phyloP scores from a whole-genome alignment of 2,329 filamentous ascomycete species.

The Clarireedia monteithiana region DNA sequence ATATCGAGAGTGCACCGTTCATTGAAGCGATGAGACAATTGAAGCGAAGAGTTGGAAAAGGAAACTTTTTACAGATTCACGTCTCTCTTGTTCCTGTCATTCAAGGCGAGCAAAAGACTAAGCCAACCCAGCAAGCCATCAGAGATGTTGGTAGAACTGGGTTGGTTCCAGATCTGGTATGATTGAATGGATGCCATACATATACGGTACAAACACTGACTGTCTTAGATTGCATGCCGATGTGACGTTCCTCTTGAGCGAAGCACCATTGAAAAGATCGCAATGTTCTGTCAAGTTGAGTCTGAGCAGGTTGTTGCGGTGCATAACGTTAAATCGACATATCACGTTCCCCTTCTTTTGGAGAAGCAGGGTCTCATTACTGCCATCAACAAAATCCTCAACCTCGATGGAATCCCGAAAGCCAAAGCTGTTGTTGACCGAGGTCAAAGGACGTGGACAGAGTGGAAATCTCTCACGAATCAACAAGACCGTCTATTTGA shows the following conservation, averaged over 20 bases:
- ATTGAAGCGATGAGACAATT: constrained; percentile 81
- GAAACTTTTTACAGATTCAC: constrained; percentile 83
- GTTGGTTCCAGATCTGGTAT: constrained; percentile 59
- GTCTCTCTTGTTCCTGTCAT: constrained; percentile 77
- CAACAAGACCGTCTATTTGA: constrained; percentile 60
- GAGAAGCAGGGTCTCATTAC: constrained; percentile 69
- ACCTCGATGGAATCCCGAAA: constrained; percentile 50
- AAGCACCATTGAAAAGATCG: constrained; percentile 76
- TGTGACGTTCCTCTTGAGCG: constrained; percentile 71
- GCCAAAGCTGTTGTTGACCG: constrained; percentile 47
- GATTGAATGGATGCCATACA: constrained; percentile 10
- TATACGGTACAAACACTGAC: constrained; percentile 2
- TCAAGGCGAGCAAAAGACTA: constrained; percentile 78
- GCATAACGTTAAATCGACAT: constrained; percentile 80
- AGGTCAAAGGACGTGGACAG: constrained; percentile 64
- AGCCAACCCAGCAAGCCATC: constrained; percentile 90
- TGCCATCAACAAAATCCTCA: constrained; percentile 57
- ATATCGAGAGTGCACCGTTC: constrained; percentile 84
- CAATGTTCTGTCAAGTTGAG: constrained; percentile 81
- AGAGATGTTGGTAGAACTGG: constrained; percentile 41
- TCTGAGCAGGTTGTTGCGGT: constrained; percentile 82
- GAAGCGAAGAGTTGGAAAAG: constrained; percentile 60
- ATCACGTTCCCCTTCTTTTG: constrained; percentile 91
- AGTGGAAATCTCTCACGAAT: constrained; percentile 61
- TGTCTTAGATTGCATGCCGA: constrained; percentile 73